Evolutionary conservation across 2,329 filamentous ascomycete genomes (phyloP), one percentile per base, ranked within the genome.

Genomic region (Diaporthe ampelina): DNA sequence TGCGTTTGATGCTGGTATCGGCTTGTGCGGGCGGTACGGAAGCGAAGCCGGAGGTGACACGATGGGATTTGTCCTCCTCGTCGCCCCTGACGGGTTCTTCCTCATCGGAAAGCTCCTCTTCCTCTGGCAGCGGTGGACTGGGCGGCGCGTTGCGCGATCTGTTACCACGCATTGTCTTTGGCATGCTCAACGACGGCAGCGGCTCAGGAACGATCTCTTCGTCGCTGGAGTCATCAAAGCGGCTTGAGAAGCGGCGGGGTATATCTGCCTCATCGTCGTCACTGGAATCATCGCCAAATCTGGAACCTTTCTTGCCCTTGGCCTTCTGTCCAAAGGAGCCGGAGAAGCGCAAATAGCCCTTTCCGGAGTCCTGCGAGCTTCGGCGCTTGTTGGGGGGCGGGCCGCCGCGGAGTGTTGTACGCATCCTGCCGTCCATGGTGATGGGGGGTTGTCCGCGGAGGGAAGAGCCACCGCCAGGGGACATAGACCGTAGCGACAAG

Each of bases 401-500:
- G 43, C 26, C 82, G 57, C 84, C 84, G 37, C 88, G 87, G 65
- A 89, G 78, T 1, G 84, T 88, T 68, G 78, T 85, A 70, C 82
- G 88, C 85, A 83, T 88, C 77, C 81, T 87, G 45, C 85, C 85
- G 77, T 88, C 84, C 10, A 81, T 79, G n/a, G 80, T 81, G 21
- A 84, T 81, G 8, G 84, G 81, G 50, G 84, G 83, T 32, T 67
- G 63, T 9, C 45, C 63, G n/a, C 63, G 45, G 8, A 67, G n/a
- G 45, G 63, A 52, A 13, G 63, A 37, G 43, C 82, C 58, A 83
- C 88, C 88, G 1, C 89, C 85, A 0, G 94, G 94, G 1, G 94
- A 95, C 54, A 94, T 78, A 0, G 93, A 93, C 40, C 94, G 89
- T 45, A 95, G 85, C 74, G 92, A 94, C 79, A 94, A 92, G 32